phyloP scores from a whole-genome alignment of 2,329 filamentous ascomycete genomes.

The Cercospora zeae-maydis region DNA sequence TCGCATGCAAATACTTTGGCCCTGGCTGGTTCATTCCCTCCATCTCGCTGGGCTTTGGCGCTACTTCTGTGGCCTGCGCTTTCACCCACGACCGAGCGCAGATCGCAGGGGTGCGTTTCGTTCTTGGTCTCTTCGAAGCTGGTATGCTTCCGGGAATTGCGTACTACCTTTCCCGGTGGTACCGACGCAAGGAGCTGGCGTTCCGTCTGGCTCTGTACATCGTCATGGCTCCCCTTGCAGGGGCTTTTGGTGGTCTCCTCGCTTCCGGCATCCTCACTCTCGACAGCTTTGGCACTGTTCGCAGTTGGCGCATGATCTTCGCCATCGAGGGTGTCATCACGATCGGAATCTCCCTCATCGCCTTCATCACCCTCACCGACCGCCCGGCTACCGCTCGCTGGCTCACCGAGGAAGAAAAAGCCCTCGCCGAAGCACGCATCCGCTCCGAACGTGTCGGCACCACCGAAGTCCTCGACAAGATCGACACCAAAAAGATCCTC shows the following conservation, averaged over 20 bases:
- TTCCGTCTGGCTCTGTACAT: constrained; percentile 67
- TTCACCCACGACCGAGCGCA: constrained; percentile 57
- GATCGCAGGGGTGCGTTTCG: constrained; percentile 60
- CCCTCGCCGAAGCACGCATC: constrained; percentile 62
- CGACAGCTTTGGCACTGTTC: constrained; percentile 54
- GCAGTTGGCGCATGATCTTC: constrained; percentile 67
- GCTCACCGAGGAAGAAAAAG: constrained; percentile 63
- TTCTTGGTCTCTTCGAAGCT: constrained; percentile 60
- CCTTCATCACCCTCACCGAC: constrained; percentile 65
- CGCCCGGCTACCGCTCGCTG: constrained; percentile 64
- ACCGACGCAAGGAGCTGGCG: constrained; percentile 63
- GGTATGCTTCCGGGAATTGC: constrained; percentile 71
- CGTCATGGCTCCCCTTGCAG: constrained; percentile 66
- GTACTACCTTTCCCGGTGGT: constrained; percentile 71
- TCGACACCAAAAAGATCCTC: constrained; percentile 57
- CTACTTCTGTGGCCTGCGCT: constrained; percentile 60
- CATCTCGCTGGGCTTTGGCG: constrained; percentile 60
- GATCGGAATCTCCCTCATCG: constrained; percentile 54
- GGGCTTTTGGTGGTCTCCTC: constrained; percentile 67
- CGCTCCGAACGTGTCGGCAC: constrained; percentile 64
- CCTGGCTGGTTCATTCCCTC: constrained; percentile 68
- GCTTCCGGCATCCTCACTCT: constrained; percentile 60
- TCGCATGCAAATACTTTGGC: constrained; percentile 67
- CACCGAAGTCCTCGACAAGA: constrained; percentile 61
- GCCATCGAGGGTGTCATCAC: constrained; percentile 67